Conservation (phyloP, 139 green algal genomes). For the Deuterostichococcus epilithicus region DNA sequence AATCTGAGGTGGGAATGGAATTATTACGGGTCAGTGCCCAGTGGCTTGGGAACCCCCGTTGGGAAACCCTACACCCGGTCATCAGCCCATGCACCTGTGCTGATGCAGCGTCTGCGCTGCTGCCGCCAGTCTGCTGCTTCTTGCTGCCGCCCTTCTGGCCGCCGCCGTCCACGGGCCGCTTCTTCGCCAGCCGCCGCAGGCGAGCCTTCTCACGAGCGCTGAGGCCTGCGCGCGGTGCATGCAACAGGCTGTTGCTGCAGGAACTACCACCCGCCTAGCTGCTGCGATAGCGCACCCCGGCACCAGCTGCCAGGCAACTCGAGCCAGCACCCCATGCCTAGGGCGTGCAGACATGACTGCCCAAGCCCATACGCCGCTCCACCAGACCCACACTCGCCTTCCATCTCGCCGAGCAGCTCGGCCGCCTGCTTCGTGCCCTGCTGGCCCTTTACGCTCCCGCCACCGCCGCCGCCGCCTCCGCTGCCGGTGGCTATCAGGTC, state of each 20-base stretch:
- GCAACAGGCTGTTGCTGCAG: not conserved
- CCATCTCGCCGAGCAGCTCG: constrained; percentile 48
- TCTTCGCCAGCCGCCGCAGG: not conserved
- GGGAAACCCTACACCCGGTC: too few species aligned
- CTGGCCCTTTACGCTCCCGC: not conserved
- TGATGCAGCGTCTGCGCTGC: not conserved
- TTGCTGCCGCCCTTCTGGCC: not conserved
- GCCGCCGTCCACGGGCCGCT: not conserved
- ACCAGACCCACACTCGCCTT: not conserved
- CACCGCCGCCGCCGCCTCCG: not conserved
- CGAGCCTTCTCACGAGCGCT: not conserved
- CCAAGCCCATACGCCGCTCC: too few species aligned
- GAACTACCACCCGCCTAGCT: not conserved
- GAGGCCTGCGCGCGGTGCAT: not conserved
- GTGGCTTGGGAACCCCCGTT: too few species aligned
- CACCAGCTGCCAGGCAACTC: not conserved
- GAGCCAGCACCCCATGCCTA: too few species aligned
- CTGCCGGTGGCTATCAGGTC: constrained; percentile 49
- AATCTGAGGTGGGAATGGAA: too few species aligned
- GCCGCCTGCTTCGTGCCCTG: constrained; percentile 33
- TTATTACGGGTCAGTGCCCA: too few species aligned
- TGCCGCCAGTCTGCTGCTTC: not conserved
- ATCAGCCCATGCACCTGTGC: not conserved
- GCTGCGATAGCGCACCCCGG: not conserved
- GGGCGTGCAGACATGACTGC: too few species aligned